These are phyloP conservation scores for Globisporangium okanoganense DNA, from an alignment of 352 stramenopile species.

Conservation along the genomic window DNA sequence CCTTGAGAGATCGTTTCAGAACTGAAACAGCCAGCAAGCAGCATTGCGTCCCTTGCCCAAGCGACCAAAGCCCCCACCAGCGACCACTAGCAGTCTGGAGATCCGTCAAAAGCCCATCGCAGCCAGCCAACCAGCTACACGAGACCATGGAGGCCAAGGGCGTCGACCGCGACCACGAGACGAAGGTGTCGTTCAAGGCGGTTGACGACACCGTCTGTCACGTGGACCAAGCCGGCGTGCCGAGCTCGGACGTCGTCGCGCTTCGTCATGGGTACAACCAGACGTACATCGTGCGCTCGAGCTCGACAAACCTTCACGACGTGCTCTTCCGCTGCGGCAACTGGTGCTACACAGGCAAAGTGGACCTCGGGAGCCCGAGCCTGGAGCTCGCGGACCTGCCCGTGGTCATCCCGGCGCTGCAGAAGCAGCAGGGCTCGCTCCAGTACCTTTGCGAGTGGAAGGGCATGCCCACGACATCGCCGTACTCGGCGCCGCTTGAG, in stretches of 20 bases:
- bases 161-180: conserved; percentile 16
- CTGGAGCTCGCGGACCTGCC: conserved; percentile 89
- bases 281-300: conserved; percentile 87
- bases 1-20: conserved; percentile 1
- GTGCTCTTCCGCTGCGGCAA: conserved; percentile 94
- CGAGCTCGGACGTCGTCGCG: conserved; percentile 61
- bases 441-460: conserved; percentile 92
- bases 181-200: conserved; percentile 26
- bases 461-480: conserved; percentile 56
- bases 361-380: conserved; percentile 77
- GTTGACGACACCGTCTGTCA: conserved; percentile 27
- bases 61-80: background rate
- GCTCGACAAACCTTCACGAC: conserved; percentile 68
- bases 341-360: conserved; percentile 92
- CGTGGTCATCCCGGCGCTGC: conserved; percentile 87
- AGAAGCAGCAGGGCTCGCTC: conserved; percentile 91
- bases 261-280: conserved; percentile 91
- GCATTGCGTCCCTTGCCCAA: conserved; percentile 6
- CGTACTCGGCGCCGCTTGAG: conserved; percentile 67
- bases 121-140: background rate
- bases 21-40: background rate
- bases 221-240: conserved; percentile 42
- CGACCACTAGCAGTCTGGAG: background rate
- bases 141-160: conserved; percentile 62
- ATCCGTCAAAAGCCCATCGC: background rate